Evolutionary conservation across 345 rosid species (phyloP), one percentile per base, ranked within the genome.

Genomic region (Lumnitzera racemosa): DNA sequence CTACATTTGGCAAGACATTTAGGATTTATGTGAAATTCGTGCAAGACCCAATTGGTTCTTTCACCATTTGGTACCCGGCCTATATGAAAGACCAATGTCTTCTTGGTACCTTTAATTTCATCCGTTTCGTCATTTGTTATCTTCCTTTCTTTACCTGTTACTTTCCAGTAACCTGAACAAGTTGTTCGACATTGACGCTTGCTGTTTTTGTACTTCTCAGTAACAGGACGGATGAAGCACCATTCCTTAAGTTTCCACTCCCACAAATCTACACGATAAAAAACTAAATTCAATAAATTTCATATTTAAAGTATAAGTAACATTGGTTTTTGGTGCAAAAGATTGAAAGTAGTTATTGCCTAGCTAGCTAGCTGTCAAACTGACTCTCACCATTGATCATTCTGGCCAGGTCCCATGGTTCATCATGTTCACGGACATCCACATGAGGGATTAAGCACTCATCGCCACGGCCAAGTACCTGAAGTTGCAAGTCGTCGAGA

Each of bases 141-240:
- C 0, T 1, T 2, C n/a, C 75, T 70, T 20, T 67, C 61, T 12
- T 47, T 27, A 4, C 88, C 78, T 0, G 88, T 83, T 31, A 60
- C 68, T 62, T 85, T 85, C 88, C 88, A 20, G 20, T 20, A 20
- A 20, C 20, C 20, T 20, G 20, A 20, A 20, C 20, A 20, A 20
- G 20, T 20, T 7, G 25, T 61, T 20, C 86, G 64, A 14, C 53
- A 61, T 49, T 51, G 17, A 31, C 67, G 46, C 5, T 62, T 61
- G 47, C 78, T 73, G 50, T 55, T 55, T 0, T 29, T 23, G 47
- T 74, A 72, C 67, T 68, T 72, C 51, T 57, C 56, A 36, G 66
- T 72, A 2, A 59, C 68, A 1, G 50, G 61, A 27, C 73, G 66
- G 63, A 77, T 80, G 76, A 82, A 83, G 27, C 66, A 58, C 82